Base-by-base conservation (phyloP, 2,329 filamentous ascomycete genomes). In the Arachnopeziza araneosa region DNA sequence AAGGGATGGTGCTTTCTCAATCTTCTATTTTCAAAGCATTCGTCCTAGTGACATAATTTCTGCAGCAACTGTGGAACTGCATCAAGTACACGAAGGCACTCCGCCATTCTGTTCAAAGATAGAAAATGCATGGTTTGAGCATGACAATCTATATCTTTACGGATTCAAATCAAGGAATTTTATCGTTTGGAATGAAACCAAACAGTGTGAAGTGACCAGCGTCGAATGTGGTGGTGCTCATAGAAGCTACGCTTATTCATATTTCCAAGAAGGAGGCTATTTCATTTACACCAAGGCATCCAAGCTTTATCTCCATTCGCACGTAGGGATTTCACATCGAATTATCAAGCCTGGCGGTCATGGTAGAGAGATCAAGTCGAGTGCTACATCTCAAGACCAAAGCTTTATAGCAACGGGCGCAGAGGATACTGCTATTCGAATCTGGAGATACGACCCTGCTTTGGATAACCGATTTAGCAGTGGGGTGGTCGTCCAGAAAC, bases 191-290 rank as follows among this genome's bases (percentile, higher is more conserved):
- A 90, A 96, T 71, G 86, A 90, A 70, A 86, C 84, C 0, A 78
- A 77, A 1, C 85, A 90, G 60, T 81, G 84, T 59, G 88, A 93
- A 68, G 73, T 93, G 19, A 83, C 88, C 58, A 80, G 79, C 0
- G 80, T 96, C 30, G 86, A 92, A 54, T 97, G 93, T 70, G 93
- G 93, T 58, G 93, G 93, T 36, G 87, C 86, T 0, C 91, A 96
- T 70, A 83, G 93, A 58, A 86, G 82, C 32, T 97, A 91, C 80
- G 82, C 84, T 2, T 90, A 74, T 55, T 68, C 65, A 6, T n/a
- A 54, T 17, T 61, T 66, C 1, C 19, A 48, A 44, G 24, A n/a
- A 44, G 76, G 75, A 50, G 80, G 80, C 1, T 80, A 78, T 26
- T 86, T 96, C 61, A 81, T 90, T 0, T 97, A 90, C 81, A 93